Evolutionary conservation across 768 basidiomycete species (phyloP), one percentile per base, ranked within the genome.

Genomic region (Neoboletus brunneissimus): DNA sequence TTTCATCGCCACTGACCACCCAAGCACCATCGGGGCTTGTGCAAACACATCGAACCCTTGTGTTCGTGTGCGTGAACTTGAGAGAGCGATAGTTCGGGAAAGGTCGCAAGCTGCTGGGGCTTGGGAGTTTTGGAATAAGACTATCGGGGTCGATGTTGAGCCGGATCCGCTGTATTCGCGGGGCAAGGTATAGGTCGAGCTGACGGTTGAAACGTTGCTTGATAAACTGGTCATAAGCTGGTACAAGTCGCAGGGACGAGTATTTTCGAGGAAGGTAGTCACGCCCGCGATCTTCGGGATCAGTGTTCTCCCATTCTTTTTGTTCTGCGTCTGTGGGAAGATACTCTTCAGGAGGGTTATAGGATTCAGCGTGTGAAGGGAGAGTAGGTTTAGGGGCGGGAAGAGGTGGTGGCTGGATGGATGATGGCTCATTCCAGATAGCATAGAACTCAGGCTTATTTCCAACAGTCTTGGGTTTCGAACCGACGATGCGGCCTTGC

Each of bases 311-410:
- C 90, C 93, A 98, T 65, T 85, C 82, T 59, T 85, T 81, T 54
- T 82, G 84, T 71, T 98, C 96, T 59, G 83, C 81, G 49, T 87
- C 85, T 1, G 89, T 87, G 5, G 91, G 92, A 9, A 99, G 80
- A 72, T 98, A 98, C 75, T 99, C 97, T 65, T 87, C 92, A 7
- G 97, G 97, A 32, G 97, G 97, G 69, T 99, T 99, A 72, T 98
- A 99, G 0, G 96, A 98, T 74, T 98, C 95, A n/a, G 88, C 85
- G 62, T 98, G 89, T 13, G 86, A 91, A 3, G 97, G 97, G 2
- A 97, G 84, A 16, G 82, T 81, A 2, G 85, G 83, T 72, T 98
- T 97, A 1, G 97, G 97, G 12, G 97, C 95, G 32, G 95, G 90
- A 59, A 94, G 85, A 31, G 94, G 92, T 53, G 97, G 93, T 1